A percentile compares a stretch with the other conserved stretches of the same genome.
phyloP scores from a whole-genome alignment of 257 asterid species.

The Petrea volubilis region DNA sequence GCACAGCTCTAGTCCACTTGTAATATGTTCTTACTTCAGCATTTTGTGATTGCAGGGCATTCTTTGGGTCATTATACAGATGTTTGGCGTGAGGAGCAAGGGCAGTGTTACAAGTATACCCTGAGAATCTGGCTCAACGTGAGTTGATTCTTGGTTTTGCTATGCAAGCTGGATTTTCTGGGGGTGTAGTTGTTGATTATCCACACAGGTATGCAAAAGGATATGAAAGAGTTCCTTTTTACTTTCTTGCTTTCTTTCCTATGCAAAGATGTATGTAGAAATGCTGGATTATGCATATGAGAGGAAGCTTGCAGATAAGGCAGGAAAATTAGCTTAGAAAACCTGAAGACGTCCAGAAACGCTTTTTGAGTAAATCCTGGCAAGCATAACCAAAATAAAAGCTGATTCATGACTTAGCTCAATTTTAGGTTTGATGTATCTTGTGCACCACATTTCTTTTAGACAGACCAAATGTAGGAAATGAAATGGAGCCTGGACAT shows the following conservation, averaged over 20 bases:
- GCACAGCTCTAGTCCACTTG: neutral
- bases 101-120: slow-evolving; percentile 90
- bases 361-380: too few relatives aligned
- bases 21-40: slow-evolving; percentile 4
- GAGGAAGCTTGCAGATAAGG: neutral
- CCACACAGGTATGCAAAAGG: slow-evolving; percentile 75
- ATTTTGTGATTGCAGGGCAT: slow-evolving; percentile 57
- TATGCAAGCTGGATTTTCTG: slow-evolving; percentile 96
- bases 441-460: too few relatives aligned
- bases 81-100: slow-evolving; percentile 91
- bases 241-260: neutral
- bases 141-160: slow-evolving; percentile 87
- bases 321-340: too few relatives aligned
- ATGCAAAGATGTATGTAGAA: neutral
- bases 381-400: too few relatives aligned
- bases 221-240: slow-evolving; percentile 7
- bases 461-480: too few relatives aligned
- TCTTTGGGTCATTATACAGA: slow-evolving; percentile 86
- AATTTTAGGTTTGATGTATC: too few relatives aligned
- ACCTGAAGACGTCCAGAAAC: too few relatives aligned
- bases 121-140: slow-evolving; percentile 86
- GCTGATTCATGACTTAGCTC: too few relatives aligned
- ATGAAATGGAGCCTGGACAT: too few relatives aligned
- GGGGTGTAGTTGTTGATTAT: slow-evolving; percentile 87
- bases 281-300: neutral